A percentile compares a stretch with the other conserved stretches of the same genome.
These are phyloP conservation scores for Diplotaxis tenuifolia DNA, from an alignment of 345 rosid species.

Conservation along the genomic window DNA sequence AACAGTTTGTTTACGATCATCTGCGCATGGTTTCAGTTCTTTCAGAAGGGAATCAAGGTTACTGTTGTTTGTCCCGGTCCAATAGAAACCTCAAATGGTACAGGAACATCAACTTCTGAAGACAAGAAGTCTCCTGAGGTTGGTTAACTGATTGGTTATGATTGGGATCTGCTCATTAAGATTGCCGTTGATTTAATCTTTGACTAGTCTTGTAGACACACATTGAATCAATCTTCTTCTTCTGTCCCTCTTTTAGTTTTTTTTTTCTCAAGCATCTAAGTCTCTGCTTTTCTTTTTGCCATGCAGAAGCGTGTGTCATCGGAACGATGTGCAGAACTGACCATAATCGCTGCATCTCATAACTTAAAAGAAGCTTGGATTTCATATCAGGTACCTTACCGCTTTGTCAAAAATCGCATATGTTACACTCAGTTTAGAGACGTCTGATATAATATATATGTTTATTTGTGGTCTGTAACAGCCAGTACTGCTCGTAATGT, in stretches of 20 bases:
- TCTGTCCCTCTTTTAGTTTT: background rate
- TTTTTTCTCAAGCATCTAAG: conserved; percentile 1
- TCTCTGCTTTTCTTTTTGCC: conserved; percentile 1
- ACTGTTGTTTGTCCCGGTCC: conserved; percentile 98
- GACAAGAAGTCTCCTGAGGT: conserved; percentile 57
- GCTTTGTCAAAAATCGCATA: background rate
- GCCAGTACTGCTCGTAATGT: conserved; percentile 93
- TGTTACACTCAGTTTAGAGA: background rate
- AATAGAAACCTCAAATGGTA: conserved; percentile 60
- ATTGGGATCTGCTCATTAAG: background rate
- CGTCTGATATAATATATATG: background rate
- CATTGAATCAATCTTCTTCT: background rate
- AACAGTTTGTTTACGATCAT: conserved; percentile 4
- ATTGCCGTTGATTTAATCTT: background rate
- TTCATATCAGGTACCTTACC: conserved; percentile 80
- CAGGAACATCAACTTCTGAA: conserved; percentile 52
- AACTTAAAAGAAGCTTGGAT: conserved; percentile 95
- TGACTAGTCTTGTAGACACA: background rate
- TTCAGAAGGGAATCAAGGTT: conserved; percentile 80
- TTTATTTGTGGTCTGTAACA: conserved; percentile 32
- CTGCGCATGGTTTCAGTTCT: conserved; percentile 48
- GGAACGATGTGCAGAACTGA: conserved; percentile 81
- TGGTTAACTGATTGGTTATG: conserved; percentile 9
- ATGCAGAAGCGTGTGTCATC: conserved; percentile 76
- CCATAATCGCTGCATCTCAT: conserved; percentile 76